phyloP scores from a whole-genome alignment of 2,329 filamentous ascomycete genomes.

The Cladosporium sp. region DNA sequence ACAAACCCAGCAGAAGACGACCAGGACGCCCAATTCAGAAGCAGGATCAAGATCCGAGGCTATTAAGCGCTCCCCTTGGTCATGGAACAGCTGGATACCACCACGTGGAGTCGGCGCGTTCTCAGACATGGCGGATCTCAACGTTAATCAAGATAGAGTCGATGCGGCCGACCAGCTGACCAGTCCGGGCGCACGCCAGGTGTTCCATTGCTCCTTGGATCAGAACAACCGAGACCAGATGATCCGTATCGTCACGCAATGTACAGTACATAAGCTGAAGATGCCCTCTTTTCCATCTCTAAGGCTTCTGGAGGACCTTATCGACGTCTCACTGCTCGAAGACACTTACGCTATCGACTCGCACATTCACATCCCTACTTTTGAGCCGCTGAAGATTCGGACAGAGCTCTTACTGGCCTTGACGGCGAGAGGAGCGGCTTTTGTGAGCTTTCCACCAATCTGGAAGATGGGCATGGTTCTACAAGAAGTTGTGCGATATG shows the following conservation, averaged over 20 bases:
- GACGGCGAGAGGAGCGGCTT: slow-evolving; percentile 51
- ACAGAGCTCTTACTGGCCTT: slow-evolving; percentile 54
- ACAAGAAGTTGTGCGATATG: slow-evolving; percentile 40
- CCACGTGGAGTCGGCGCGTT: slow-evolving; percentile 17
- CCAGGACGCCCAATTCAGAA: slow-evolving; percentile 5
- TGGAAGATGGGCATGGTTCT: slow-evolving; percentile 52
- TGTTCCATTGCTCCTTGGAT: slow-evolving; percentile 18
- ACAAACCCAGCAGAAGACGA: background rate
- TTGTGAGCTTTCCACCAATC: slow-evolving; percentile 50
- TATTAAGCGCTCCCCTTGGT: slow-evolving; percentile 21
- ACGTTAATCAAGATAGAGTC: slow-evolving; percentile 20
- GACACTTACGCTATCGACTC: slow-evolving; percentile 49
- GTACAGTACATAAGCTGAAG: slow-evolving; percentile 7
- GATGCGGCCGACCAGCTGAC: slow-evolving; percentile 20
- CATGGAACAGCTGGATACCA: slow-evolving; percentile 24
- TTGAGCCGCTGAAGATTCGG: slow-evolving; percentile 47
- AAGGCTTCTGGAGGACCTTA: slow-evolving; percentile 52
- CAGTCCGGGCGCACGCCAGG: slow-evolving; percentile 17
- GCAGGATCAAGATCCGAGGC: slow-evolving; percentile 18
- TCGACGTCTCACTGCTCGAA: slow-evolving; percentile 51
- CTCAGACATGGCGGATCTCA: slow-evolving; percentile 20
- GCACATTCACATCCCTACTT: slow-evolving; percentile 55
- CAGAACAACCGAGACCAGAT: slow-evolving; percentile 21
- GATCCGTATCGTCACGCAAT: slow-evolving; percentile 22
- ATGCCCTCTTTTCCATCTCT: slow-evolving; percentile 56